Conservation (phyloP, 225 moss, liverwort and hornwort genomes). For the Lunularia cruciata region DNA sequence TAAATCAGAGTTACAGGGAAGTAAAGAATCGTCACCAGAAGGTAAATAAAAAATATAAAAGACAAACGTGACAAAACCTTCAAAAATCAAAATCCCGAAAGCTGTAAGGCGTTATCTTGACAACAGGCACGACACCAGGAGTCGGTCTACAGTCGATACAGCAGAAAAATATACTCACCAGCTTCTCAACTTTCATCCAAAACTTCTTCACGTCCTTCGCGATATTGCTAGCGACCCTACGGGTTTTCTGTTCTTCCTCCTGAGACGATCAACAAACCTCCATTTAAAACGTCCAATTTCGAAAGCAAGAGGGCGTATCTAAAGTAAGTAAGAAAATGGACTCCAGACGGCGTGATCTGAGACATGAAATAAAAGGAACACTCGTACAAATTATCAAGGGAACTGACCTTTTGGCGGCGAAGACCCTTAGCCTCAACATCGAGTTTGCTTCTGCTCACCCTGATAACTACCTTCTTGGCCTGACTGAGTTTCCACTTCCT, state of each 20-base stretch:
- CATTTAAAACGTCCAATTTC: not conserved
- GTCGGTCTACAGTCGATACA: too few relatives aligned
- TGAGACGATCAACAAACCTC: constrained; percentile 20
- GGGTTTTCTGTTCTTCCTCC: constrained; percentile 96
- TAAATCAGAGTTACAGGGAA: too few relatives aligned
- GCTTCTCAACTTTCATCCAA: constrained; percentile 97
- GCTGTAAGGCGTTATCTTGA: too few relatives aligned
- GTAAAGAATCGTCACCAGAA: too few relatives aligned
- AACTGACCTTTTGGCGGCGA: constrained; percentile 72
- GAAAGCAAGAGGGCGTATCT: not conserved
- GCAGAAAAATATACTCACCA: constrained; percentile 49
- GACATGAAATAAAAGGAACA: too few relatives aligned
- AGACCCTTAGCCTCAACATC: constrained; percentile 85
- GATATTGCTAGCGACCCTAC: constrained; percentile 84
- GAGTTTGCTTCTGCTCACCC: constrained; percentile 89
- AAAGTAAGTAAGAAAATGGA: not conserved
- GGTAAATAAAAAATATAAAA: too few relatives aligned
- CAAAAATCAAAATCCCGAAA: too few relatives aligned
- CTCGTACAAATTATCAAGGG: too few relatives aligned
- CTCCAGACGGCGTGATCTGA: too few relatives aligned
- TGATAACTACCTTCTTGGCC: constrained; percentile 86
- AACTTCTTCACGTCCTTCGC: constrained; percentile 99
- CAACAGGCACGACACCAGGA: too few relatives aligned
- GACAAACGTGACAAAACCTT: too few relatives aligned
- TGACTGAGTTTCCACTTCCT: constrained; percentile 98